Base-by-base conservation (phyloP, 257 asterid genomes). In the Echium plantagineum region DNA sequence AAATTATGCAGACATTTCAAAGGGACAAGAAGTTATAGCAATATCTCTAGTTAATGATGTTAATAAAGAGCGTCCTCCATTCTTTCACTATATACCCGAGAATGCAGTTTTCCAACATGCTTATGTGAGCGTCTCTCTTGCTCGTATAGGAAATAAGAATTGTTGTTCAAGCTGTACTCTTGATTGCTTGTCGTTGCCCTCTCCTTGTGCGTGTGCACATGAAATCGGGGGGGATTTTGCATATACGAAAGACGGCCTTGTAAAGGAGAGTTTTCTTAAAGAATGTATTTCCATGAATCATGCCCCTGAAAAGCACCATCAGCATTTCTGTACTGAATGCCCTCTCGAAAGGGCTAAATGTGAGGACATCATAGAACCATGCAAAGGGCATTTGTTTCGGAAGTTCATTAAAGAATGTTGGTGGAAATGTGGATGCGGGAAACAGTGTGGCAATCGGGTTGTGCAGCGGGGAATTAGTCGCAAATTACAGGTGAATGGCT, bases 361-460 rank as follows among this genome's bases (percentile, higher is more conserved):
- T 18, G 84, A 79, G 65, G 86, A 66, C 61, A 60, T 66, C 31
- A 60, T 71, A 51, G 95, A 83, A 63, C 81, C 87, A 24, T 93
- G 99, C 87, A 85, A 81, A 77, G 99, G 99, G 61, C 99, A 93
- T 84, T 66, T 93, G 56, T 79, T 80, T 55, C 78, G 96, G 70
- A 84, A 66, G 65, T 89, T 93, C 73, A 79, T 93, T 56, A 89
- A 86, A 70, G 99, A 93, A 72, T 93, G 99, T 64, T 93, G 97
- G 99, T 80, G 69, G 74, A 89, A 86, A 71, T 93, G 99, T 71
- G 99, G 99, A 53, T 93, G 99, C 71, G 58, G 69, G 66, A 80
- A 73, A 59, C 83, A 69, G 31, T 93, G 99, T 66, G 99, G 99
- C 69, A 93, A 89, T 70, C 90, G 99, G 63, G 94, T 89, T 55